These are phyloP conservation scores for Mucor sp. DNA, from an alignment of 371 early-diverging fungal genomes.

Conservation along the genomic window DNA sequence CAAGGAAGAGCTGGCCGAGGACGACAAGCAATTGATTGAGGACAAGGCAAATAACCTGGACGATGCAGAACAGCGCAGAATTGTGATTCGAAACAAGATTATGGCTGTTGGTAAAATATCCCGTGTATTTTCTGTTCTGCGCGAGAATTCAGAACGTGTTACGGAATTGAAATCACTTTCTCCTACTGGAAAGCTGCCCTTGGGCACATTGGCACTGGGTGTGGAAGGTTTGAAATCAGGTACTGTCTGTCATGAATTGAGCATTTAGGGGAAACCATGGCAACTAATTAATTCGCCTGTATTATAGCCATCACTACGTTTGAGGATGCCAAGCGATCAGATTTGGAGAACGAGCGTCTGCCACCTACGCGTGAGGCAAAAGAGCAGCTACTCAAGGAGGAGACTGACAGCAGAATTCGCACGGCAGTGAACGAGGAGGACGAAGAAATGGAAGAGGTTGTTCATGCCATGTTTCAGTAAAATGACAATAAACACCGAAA, in stretches of 20 bases:
- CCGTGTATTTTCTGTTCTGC: slow-evolving; percentile 83
- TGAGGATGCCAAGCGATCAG: slow-evolving; percentile 89
- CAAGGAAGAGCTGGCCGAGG: slow-evolving; percentile 71
- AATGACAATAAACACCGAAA: not conserved
- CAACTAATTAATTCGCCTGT: not conserved
- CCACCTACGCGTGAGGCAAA: slow-evolving; percentile 77
- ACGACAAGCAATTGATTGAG: slow-evolving; percentile 36
- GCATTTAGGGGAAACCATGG: not conserved
- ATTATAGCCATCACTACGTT: slow-evolving; percentile 89
- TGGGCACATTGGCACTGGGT: slow-evolving; percentile 86
- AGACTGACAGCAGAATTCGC: slow-evolving; percentile 49
- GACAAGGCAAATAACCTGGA: slow-evolving; percentile 14
- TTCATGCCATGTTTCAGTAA: slow-evolving; percentile 42
- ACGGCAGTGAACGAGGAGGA: slow-evolving; percentile 57
- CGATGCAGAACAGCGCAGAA: slow-evolving; percentile 69
- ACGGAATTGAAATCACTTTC: slow-evolving; percentile 90
- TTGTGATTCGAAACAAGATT: slow-evolving; percentile 88
- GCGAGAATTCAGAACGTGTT: slow-evolving; percentile 90
- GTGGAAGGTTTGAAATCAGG: slow-evolving; percentile 88
- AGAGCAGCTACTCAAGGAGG: slow-evolving; percentile 49
- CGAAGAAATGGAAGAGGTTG: slow-evolving; percentile 43
- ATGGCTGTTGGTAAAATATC: slow-evolving; percentile 91
- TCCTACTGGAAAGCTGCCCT: slow-evolving; percentile 80
- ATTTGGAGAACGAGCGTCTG: slow-evolving; percentile 89
- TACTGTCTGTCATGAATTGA: slow-evolving; percentile 19